A percentile compares a stretch with the other conserved stretches of the same genome.
These are phyloP conservation scores for Mikania micrantha DNA, from an alignment of 129 eudicot genomes.

Conservation along the genomic window DNA sequence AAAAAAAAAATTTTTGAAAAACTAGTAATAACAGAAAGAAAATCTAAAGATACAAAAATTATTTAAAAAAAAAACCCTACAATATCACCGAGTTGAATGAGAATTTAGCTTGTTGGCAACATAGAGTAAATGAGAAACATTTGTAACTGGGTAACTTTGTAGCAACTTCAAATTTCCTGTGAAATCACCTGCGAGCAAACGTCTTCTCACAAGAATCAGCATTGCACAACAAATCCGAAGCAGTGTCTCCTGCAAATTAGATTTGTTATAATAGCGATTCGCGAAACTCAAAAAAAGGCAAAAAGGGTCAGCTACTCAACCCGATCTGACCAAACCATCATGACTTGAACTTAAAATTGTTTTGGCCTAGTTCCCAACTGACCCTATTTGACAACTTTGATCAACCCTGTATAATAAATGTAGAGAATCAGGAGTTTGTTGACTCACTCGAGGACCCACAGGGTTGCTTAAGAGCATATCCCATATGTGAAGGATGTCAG, in stretches of 20 bases:
- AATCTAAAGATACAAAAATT: constrained; percentile 2
- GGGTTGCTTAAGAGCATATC: constrained; percentile 50
- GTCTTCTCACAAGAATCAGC: constrained; percentile 44
- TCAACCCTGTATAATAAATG: not conserved
- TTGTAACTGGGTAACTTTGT: constrained; percentile 43
- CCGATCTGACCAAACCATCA: not conserved
- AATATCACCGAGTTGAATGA: constrained; percentile 15
- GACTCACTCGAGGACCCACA: constrained; percentile 48
- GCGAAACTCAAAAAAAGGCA: not conserved
- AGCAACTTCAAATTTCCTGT: constrained; percentile 46
- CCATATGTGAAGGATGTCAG: constrained; percentile 43
- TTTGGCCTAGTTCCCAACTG: not conserved
- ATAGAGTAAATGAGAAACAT: constrained; percentile 32
- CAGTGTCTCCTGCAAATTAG: constrained; percentile 37
- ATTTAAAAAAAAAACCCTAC: not conserved
- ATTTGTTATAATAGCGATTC: too few relatives aligned
- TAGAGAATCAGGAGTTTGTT: not conserved
- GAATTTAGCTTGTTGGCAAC: constrained; percentile 32
- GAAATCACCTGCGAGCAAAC: constrained; percentile 46
- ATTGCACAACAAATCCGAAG: constrained; percentile 57
- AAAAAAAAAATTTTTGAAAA: too few relatives aligned
- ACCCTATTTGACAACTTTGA: not conserved
- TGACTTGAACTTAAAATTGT: not conserved
- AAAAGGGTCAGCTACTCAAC: not conserved
- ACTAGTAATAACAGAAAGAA: constrained; percentile 3